Evolutionary conservation across 352 stramenopile species (phyloP).

Genomic region (Phytophthora rubi): DNA sequence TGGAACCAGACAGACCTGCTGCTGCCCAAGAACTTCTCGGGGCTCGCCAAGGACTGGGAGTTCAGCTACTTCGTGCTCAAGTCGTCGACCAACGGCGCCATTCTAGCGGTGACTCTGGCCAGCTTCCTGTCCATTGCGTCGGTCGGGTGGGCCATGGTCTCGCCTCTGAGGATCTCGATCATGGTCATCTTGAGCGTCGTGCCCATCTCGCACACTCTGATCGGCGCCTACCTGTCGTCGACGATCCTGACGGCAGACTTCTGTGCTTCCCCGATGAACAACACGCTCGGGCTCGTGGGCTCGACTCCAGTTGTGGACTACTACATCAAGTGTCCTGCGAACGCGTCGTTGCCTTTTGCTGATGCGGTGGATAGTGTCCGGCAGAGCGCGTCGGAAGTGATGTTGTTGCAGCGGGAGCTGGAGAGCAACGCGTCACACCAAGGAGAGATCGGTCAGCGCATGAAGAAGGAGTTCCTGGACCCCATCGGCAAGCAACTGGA

Average conservation of each 20-base stretch:
- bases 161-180: constrained; percentile 75
- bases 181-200: constrained; percentile 79
- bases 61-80: constrained; percentile 86
- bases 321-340: constrained; percentile 68
- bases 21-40: constrained; percentile 65
- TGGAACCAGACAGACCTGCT: constrained; percentile 54
- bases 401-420: constrained; percentile 52
- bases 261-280: constrained; percentile 73
- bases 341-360: constrained; percentile 58
- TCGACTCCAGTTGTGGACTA: constrained; percentile 57
- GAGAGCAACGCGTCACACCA: constrained; percentile 59
- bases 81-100: constrained; percentile 81
- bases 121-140: constrained; percentile 84
- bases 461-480: constrained; percentile 79
- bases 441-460: constrained; percentile 55
- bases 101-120: constrained; percentile 70
- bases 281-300: constrained; percentile 63
- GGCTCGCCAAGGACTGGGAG: constrained; percentile 65
- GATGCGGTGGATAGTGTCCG: constrained; percentile 38
- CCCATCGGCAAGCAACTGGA: constrained; percentile 63
- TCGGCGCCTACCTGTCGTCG: constrained; percentile 79
- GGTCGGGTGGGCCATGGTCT: constrained; percentile 84
- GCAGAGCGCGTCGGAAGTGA: constrained; percentile 40
- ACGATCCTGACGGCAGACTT: constrained; percentile 87
- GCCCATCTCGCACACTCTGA: constrained; percentile 80